Evolutionary conservation across 768 basidiomycete genomes (phyloP).

Genomic region (Amanita pseudoporphyria): DNA sequence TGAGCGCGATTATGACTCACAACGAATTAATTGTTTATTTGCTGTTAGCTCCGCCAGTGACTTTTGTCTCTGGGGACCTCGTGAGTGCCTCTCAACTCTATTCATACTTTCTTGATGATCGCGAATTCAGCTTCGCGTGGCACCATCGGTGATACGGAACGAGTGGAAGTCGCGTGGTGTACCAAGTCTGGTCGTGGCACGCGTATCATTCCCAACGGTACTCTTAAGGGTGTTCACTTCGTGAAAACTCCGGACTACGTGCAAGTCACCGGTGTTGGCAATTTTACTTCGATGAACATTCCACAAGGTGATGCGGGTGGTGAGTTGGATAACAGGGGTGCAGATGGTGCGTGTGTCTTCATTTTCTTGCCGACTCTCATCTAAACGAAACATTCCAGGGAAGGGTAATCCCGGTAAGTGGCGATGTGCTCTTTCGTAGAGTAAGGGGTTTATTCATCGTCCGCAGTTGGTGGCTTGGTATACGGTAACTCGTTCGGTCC

Average conservation of each 20-base stretch:
- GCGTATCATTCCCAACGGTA: slow-evolving; percentile 59
- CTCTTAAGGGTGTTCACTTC: slow-evolving; percentile 60
- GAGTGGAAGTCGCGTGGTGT: slow-evolving; percentile 66
- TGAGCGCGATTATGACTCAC: slow-evolving; percentile 23
- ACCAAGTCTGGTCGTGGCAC: slow-evolving; percentile 64
- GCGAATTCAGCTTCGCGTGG: slow-evolving; percentile 26
- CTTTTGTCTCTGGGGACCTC: slow-evolving; percentile 65
- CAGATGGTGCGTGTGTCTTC: slow-evolving; percentile 32
- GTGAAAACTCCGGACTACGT: slow-evolving; percentile 58
- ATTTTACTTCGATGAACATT: slow-evolving; percentile 63
- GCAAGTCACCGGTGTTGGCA: slow-evolving; percentile 53
- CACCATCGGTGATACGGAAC: slow-evolving; percentile 61
- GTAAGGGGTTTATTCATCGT: slow-evolving; percentile 17
- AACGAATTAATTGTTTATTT: background rate
- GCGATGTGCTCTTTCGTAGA: background rate
- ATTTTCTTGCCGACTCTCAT: background rate
- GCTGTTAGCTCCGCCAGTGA: slow-evolving; percentile 43
- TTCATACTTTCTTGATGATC: background rate
- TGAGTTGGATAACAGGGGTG: slow-evolving; percentile 67
- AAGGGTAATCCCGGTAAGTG: slow-evolving; percentile 37
- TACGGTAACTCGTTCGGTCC: slow-evolving; percentile 54
- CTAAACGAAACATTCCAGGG: slow-evolving; percentile 13
- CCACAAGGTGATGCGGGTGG: slow-evolving; percentile 45
- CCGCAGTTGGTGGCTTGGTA: slow-evolving; percentile 55
- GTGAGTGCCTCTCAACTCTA: slow-evolving; percentile 18